Evolutionary conservation across 768 basidiomycete genomes (phyloP).

Genomic region (Rubroboletus pulcherrimus): DNA sequence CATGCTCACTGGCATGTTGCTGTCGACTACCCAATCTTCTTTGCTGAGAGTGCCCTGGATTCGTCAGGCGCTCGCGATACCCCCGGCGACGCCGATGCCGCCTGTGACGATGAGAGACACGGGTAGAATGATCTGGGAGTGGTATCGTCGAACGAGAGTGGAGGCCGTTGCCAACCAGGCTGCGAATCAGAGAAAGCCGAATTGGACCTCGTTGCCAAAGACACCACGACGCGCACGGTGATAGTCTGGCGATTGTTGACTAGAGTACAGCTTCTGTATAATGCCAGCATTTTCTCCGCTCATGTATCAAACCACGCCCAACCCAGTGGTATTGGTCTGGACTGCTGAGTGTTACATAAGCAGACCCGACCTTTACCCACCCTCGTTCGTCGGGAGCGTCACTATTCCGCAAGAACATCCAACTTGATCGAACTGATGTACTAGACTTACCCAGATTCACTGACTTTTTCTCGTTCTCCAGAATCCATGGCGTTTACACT

Average conservation of each 20-base stretch:
- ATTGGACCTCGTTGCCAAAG: slow-evolving; percentile 25
- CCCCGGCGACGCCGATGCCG: slow-evolving; percentile 10
- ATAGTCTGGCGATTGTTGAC: background rate
- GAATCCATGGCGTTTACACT: slow-evolving; percentile 38
- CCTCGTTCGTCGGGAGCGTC: background rate
- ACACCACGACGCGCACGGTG: slow-evolving; percentile 10
- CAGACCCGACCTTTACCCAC: background rate
- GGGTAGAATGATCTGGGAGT: slow-evolving; percentile 15
- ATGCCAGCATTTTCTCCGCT: background rate
- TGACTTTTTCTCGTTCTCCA: background rate
- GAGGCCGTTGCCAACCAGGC: slow-evolving; percentile 2
- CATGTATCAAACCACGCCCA: background rate
- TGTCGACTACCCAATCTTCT: slow-evolving; percentile 46
- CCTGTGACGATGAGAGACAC: slow-evolving; percentile 31
- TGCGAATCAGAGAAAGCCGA: slow-evolving; percentile 15
- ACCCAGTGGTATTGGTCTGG: background rate
- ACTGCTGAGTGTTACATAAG: slow-evolving; percentile 18
- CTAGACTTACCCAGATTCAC: background rate
- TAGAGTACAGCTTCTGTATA: slow-evolving; percentile 1
- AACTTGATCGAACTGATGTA: slow-evolving; percentile 2
- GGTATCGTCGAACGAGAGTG: slow-evolving; percentile 7
- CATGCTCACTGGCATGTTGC: slow-evolving; percentile 46
- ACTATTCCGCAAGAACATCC: background rate
- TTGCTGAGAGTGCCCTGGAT: slow-evolving; percentile 42
- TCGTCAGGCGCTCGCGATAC: slow-evolving; percentile 38